These are phyloP conservation scores for Coemansia sp. DNA, from an alignment of 192 early-diverging fungal species.

Conservation along the genomic window DNA sequence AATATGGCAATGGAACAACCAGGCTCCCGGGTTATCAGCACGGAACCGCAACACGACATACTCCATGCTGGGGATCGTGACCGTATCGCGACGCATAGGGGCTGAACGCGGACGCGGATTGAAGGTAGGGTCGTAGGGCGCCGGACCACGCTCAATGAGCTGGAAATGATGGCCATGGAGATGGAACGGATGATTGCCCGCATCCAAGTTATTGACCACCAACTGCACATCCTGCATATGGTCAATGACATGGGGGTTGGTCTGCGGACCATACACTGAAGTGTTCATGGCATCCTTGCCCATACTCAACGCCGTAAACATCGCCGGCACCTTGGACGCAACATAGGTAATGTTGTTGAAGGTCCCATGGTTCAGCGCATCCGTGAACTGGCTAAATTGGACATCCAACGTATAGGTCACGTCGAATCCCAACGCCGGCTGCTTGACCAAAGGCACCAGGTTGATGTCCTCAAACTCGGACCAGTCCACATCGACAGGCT, in stretches of 20 bases:
- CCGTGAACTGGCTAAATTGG: slow-evolving; percentile 57
- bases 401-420: slow-evolving; percentile 53
- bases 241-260: slow-evolving; percentile 56
- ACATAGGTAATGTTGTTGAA: slow-evolving; percentile 74
- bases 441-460: slow-evolving; percentile 49
- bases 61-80: slow-evolving; percentile 61
- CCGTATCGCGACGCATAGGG: slow-evolving; percentile 70
- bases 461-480: slow-evolving; percentile 53
- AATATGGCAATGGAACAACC: slow-evolving; percentile 83
- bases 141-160: slow-evolving; percentile 58
- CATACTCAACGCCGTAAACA: slow-evolving; percentile 60
- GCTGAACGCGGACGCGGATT: slow-evolving; percentile 38
- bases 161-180: slow-evolving; percentile 82
- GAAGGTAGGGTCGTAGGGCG: slow-evolving; percentile 51
- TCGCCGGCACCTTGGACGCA: slow-evolving; percentile 56
- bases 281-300: slow-evolving; percentile 48
- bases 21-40: slow-evolving; percentile 76
- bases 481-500: too few relatives aligned
- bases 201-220: slow-evolving; percentile 68
- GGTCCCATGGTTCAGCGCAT: slow-evolving; percentile 72
- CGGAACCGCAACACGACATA: slow-evolving; percentile 67
- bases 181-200: slow-evolving; percentile 73
- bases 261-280: slow-evolving; percentile 59
- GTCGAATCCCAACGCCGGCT: slow-evolving; percentile 45
- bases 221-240: slow-evolving; percentile 64